Evolutionary conservation across 2,329 filamentous ascomycete genomes (phyloP).

Genomic region (Plectosphaerella plurivora): DNA sequence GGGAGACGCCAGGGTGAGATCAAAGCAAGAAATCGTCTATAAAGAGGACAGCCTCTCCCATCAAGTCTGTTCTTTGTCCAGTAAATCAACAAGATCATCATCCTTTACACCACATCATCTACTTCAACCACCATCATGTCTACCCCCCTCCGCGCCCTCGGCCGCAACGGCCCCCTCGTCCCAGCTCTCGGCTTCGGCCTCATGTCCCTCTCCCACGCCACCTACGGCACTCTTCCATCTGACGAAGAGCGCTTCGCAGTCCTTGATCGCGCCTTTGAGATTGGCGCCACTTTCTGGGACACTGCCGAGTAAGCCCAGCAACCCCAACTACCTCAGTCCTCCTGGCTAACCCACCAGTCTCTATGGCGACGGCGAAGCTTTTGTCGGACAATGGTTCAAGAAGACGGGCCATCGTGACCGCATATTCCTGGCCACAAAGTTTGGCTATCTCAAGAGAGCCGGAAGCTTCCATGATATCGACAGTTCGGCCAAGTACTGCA

Average conservation of each 20-base stretch:
- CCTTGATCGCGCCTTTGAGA: constrained; percentile 44
- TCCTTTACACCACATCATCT: too few relatives aligned
- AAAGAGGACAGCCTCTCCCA: too few relatives aligned
- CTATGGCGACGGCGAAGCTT: constrained; percentile 41
- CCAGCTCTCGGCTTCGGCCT: constrained; percentile 46
- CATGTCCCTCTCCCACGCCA: constrained; percentile 37
- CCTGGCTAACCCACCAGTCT: constrained; percentile 15
- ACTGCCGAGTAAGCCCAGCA: constrained; percentile 26
- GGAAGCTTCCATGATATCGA: constrained; percentile 16
- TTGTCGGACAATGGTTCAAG: constrained; percentile 43
- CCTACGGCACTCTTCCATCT: constrained; percentile 22
- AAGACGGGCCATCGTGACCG: constrained; percentile 35
- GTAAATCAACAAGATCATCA: background rate
- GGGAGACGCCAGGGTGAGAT: too few relatives aligned
- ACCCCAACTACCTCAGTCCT: background rate
- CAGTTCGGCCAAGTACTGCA: constrained; percentile 31
- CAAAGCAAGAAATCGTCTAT: too few relatives aligned
- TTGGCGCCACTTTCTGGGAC: constrained; percentile 50
- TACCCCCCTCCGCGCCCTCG: constrained; percentile 34
- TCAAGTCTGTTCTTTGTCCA: too few relatives aligned
- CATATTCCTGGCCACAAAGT: constrained; percentile 48
- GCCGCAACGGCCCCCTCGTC: constrained; percentile 46
- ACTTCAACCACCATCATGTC: background rate
- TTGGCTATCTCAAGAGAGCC: constrained; percentile 25
- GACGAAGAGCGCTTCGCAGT: constrained; percentile 46